phyloP scores from a whole-genome alignment of 2,329 filamentous ascomycete species.

The Cordyceps farinosa region DNA sequence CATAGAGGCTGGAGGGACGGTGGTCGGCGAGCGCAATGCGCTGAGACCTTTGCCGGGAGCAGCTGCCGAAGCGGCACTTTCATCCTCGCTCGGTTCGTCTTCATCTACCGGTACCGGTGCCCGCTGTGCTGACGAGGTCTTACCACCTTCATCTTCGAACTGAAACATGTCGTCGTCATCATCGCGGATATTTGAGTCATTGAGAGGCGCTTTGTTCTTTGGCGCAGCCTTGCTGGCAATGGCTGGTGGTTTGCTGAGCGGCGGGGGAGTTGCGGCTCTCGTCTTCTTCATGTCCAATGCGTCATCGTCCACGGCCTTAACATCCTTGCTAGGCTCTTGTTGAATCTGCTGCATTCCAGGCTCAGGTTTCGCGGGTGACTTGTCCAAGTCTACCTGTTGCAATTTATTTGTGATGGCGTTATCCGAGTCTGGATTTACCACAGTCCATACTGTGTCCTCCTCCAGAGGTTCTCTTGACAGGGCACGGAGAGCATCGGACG shows the following conservation, averaged over 20 bases:
- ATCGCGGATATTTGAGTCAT: constrained; percentile 24
- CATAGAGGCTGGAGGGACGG: constrained; percentile 44
- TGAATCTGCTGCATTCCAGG: constrained; percentile 14
- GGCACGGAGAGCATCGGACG: constrained; percentile 51
- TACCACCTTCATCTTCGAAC: constrained; percentile 40
- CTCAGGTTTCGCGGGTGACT: neutral
- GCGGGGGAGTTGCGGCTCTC: constrained; percentile 28
- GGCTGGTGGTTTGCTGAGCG: constrained; percentile 20
- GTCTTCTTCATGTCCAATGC: constrained; percentile 30
- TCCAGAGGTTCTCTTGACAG: constrained; percentile 50
- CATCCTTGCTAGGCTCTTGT: constrained; percentile 21
- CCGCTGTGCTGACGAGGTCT: constrained; percentile 28
- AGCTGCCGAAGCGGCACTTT: constrained; percentile 23
- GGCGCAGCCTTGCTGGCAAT: constrained; percentile 21
- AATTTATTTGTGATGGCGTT: constrained; percentile 22
- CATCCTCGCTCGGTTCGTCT: constrained; percentile 34
- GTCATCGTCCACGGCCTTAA: constrained; percentile 25
- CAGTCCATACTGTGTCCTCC: constrained; percentile 48
- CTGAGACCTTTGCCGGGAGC: constrained; percentile 11
- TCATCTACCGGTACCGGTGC: neutral
- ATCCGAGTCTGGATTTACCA: constrained; percentile 39
- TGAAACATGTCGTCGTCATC: constrained; percentile 45
- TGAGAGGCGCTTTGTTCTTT: constrained; percentile 20
- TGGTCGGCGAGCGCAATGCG: constrained; percentile 28
- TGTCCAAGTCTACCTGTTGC: constrained; percentile 18